These are phyloP conservation scores for Colletotrichum shisoi DNA, from an alignment of 2,329 filamentous ascomycete species.

Conservation along the genomic window DNA sequence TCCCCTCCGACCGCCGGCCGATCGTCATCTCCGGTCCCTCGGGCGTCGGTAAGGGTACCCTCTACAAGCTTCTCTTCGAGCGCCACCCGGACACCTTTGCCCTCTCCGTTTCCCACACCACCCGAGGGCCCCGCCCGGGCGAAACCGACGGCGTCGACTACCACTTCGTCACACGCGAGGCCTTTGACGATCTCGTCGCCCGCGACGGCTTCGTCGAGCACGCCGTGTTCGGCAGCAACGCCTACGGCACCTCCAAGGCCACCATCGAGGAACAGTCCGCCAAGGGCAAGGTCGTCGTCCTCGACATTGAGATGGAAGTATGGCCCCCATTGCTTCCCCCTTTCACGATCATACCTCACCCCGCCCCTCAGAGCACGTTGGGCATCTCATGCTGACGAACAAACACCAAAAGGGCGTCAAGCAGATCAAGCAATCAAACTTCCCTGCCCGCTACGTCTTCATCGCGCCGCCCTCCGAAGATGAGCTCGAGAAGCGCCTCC, in stretches of 20 bases:
- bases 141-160: conserved; percentile 83
- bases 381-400: conserved; percentile 47
- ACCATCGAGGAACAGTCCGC: conserved; percentile 79
- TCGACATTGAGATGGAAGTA: conserved; percentile 98
- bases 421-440: conserved; percentile 80
- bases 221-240: conserved; percentile 84
- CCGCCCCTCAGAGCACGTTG: conserved; percentile 1
- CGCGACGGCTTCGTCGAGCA: conserved; percentile 81
- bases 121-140: conserved; percentile 75
- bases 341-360: not conserved
- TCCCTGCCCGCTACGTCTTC: conserved; percentile 83
- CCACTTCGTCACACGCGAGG: conserved; percentile 73
- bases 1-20: conserved; percentile 63
- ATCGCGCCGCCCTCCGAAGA: conserved; percentile 80
- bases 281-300: conserved; percentile 76
- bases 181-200: conserved; percentile 73
- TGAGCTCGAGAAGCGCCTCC: conserved; percentile 75
- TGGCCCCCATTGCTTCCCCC: conserved; percentile 14
- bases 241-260: conserved; percentile 83
- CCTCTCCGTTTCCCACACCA: conserved; percentile 77
- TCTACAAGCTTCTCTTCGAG: conserved; percentile 75
- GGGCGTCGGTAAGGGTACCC: conserved; percentile 82
- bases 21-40: conserved; percentile 82
- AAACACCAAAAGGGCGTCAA: conserved; percentile 71
- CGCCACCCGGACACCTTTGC: conserved; percentile 60